Base-by-base conservation (phyloP, 2,329 filamentous ascomycete species). In the Fusarium nematophilum region DNA sequence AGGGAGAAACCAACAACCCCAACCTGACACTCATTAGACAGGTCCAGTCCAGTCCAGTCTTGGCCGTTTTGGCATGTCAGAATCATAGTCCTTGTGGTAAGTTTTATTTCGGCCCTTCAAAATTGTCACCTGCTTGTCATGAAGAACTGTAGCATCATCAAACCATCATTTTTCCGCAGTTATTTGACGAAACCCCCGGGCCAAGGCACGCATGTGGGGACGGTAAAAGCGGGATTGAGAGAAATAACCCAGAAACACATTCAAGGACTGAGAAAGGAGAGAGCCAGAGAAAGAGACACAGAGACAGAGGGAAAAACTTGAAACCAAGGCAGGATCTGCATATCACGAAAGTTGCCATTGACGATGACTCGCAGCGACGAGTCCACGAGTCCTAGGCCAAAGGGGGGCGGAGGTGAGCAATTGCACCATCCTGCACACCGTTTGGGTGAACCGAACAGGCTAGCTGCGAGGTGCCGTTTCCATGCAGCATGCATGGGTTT, bases 311-410 rank as follows among this genome's bases (percentile, higher is more conserved):
- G n/a, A 39, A 64, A 68, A 57, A 44, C 53, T 53, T 61, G 66
- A 61, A 65, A 66, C 54, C 45, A 47, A 53, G 52, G 56, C 44
- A 60, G 48, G 65, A 64, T 69, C 65, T 66, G 66, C 65, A 65
- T 57, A 59, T 59, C 57, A 65, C 53, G 49, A 62, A 33, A 65
- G 64, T 64, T 65, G 30, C 47, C 42, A 53, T 64, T 63, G 54
- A 51, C 31, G 60, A 69, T 69, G 65, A 68, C 66, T 69, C 60
- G 66, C 62, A 69, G 62, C 30, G 50, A 64, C 36, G 44, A 58
- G 54, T 26, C 56, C 39, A 25, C 42, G 45, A 45, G 33, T 43
- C 37, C 29, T 44, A 31, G 29, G 43, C 27, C 45, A 53, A 46
- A 62, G 60, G 50, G 49, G 55, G 51, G 44, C 57, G 45, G 21